A percentile compares a stretch with the other conserved stretches of the same genome.
These are phyloP conservation scores for Rhodomyrtus psidioides DNA, from an alignment of 441 rosid genomes.

Conservation along the genomic window DNA sequence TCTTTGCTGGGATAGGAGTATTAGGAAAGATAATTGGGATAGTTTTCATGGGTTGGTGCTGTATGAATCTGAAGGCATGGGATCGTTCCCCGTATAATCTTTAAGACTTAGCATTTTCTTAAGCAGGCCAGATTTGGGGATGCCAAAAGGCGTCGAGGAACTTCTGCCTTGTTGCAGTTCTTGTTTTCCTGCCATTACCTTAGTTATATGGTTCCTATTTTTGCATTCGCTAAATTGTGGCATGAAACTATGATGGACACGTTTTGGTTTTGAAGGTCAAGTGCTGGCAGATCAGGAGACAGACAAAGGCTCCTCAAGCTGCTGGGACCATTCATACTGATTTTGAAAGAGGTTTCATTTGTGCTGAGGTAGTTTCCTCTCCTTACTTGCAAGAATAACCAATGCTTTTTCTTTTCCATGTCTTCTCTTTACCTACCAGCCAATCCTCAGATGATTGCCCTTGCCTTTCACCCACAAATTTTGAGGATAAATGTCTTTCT, in stretches of 20 bases:
- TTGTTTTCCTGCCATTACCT: background rate
- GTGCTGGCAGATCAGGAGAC: slow-evolving; percentile 98
- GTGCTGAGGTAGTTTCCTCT: slow-evolving; percentile 82
- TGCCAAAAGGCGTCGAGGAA: background rate
- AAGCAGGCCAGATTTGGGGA: background rate
- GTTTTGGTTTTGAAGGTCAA: slow-evolving; percentile 56
- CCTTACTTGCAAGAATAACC: background rate
- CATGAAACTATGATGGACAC: background rate
- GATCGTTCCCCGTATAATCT: background rate
- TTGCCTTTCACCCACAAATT: background rate
- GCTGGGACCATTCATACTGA: slow-evolving; percentile 95
- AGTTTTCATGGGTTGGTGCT: too few relatives aligned
- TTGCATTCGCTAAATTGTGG: background rate
- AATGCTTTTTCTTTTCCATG: background rate
- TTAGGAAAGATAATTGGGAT: too few relatives aligned
- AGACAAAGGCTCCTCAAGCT: slow-evolving; percentile 96
- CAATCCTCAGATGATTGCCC: background rate
- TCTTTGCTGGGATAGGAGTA: too few relatives aligned
- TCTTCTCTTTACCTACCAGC: background rate
- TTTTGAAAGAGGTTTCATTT: slow-evolving; percentile 95
- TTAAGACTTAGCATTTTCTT: background rate
- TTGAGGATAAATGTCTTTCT: background rate
- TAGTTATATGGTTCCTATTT: background rate
- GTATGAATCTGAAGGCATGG: background rate
- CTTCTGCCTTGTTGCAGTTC: background rate